phyloP scores from a whole-genome alignment of 805 yeast species.

The Cyberlindnera galapagoensis region DNA sequence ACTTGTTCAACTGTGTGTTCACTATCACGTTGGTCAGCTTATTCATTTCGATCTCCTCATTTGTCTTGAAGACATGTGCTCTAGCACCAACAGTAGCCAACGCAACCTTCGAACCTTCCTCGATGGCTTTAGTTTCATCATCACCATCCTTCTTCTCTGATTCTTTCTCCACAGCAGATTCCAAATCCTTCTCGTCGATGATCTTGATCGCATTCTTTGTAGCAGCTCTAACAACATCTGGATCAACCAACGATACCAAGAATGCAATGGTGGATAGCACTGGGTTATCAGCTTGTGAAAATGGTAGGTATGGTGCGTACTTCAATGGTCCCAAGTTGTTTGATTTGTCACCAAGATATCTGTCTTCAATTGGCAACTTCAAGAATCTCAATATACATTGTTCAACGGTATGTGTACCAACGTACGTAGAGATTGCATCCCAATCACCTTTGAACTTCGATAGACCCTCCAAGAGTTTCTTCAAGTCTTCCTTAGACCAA shows the following conservation, averaged over 20 bases:
- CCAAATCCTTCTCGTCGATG: slow-evolving; percentile 21
- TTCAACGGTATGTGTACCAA: slow-evolving; percentile 65
- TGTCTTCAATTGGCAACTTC: slow-evolving; percentile 76
- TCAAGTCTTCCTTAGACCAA: slow-evolving; percentile 67
- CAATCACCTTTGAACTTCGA: slow-evolving; percentile 66
- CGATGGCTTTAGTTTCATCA: slow-evolving; percentile 37
- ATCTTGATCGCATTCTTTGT: slow-evolving; percentile 49
- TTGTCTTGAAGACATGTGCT: slow-evolving; percentile 70
- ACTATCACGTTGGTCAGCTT: slow-evolving; percentile 50
- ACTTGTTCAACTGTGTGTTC: slow-evolving; percentile 54
- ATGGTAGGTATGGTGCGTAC: slow-evolving; percentile 79
- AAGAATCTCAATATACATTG: slow-evolving; percentile 78
- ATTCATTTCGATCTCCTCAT: slow-evolving; percentile 74
- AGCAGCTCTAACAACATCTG: slow-evolving; percentile 79
- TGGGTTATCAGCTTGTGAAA: slow-evolving; percentile 84
- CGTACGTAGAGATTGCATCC: slow-evolving; percentile 63
- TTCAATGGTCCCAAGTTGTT: slow-evolving; percentile 60
- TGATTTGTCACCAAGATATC: slow-evolving; percentile 41
- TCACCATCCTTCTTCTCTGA: slow-evolving; percentile 9
- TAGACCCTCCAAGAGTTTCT: slow-evolving; percentile 55
- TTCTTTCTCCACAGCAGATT: slow-evolving; percentile 14
- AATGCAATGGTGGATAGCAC: slow-evolving; percentile 89
- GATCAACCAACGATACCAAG: slow-evolving; percentile 77
- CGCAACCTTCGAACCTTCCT: slow-evolving; percentile 12
- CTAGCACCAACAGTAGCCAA: slow-evolving; percentile 51